Percentiles rank a stretch among this genome's conserved stretches.
These are phyloP conservation scores for Fusarium siculi DNA, from an alignment of 2,329 filamentous ascomycete genomes.

Conservation along the genomic window DNA sequence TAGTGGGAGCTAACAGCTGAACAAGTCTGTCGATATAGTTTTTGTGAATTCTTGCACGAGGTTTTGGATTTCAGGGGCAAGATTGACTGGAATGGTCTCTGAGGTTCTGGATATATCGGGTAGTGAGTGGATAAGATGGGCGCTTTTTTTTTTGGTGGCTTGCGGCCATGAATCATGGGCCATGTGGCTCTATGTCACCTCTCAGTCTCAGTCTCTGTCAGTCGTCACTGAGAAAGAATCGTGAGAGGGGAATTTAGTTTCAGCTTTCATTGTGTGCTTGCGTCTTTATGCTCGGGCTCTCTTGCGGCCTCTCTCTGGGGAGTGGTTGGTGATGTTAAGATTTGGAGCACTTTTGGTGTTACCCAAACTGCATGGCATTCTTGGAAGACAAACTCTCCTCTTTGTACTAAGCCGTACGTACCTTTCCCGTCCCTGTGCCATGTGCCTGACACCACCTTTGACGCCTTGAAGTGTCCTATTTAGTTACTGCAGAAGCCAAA, in stretches of 20 bases:
- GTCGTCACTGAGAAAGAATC: neutral
- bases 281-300: slow-evolving; percentile 8
- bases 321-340: slow-evolving; percentile 1
- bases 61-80: slow-evolving; percentile 31
- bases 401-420: neutral
- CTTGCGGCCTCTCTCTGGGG: slow-evolving; percentile 5
- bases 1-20: neutral
- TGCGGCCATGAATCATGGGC: slow-evolving; percentile 29
- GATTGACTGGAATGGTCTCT: slow-evolving; percentile 29
- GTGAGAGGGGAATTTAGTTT: neutral
- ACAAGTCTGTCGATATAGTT: slow-evolving; percentile 28
- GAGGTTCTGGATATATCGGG: slow-evolving; percentile 13
- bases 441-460: slow-evolving; percentile 23
- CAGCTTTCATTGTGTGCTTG: neutral
- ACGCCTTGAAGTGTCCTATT: neutral
- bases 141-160: slow-evolving; percentile 25
- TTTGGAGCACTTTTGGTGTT: slow-evolving; percentile 21
- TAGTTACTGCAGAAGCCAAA: slow-evolving; percentile 15
- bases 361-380: slow-evolving; percentile 30
- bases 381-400: slow-evolving; percentile 29
- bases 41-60: slow-evolving; percentile 24
- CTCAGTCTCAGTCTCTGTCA: neutral
- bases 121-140: neutral
- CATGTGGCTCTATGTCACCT: slow-evolving; percentile 13
- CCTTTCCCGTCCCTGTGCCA: neutral